Conservation (phyloP, 345 rosid genomes). For the Gossypium herbaceum region DNA sequence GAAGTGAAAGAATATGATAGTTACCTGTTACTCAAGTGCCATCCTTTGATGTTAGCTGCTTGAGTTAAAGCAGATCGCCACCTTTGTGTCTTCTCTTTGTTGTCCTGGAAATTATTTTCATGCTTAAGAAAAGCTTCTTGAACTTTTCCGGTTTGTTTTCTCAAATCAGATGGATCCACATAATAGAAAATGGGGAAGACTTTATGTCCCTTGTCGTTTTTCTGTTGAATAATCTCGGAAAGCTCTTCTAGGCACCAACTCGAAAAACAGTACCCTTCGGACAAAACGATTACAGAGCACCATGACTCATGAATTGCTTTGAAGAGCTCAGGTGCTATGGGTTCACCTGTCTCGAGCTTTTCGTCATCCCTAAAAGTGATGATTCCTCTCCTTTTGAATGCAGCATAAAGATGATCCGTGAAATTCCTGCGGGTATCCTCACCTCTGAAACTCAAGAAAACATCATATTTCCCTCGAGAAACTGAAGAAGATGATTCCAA, state of each 20-base stretch:
- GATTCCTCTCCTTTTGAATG: neutral
- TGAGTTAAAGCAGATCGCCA: slow-evolving; percentile 16
- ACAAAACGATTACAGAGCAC: slow-evolving; percentile 1
- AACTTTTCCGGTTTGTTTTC: neutral
- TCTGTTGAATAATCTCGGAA: neutral
- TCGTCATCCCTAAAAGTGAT: slow-evolving; percentile 4
- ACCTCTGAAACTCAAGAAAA: slow-evolving; percentile 4
- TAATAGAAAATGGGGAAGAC: neutral
- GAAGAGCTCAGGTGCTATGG: neutral
- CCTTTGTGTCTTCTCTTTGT: neutral
- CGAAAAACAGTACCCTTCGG: neutral
- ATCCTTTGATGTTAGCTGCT: slow-evolving; percentile 10
- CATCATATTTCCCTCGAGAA: neutral
- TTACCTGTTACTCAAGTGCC: slow-evolving; percentile 14
- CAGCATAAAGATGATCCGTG: slow-evolving; percentile 13
- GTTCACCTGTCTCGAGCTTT: slow-evolving; percentile 3
- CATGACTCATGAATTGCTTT: slow-evolving; percentile 11
- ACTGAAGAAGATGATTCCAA: neutral
- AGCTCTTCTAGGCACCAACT: slow-evolving; percentile 11
- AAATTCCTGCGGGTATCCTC: slow-evolving; percentile 1
- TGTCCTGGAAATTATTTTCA: neutral
- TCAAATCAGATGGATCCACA: neutral
- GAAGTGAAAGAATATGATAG: too few species aligned
- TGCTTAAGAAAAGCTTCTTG: slow-evolving; percentile 11
- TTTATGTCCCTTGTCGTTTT: slow-evolving; percentile 6